Evolutionary conservation across 176 grass and related monocot genomes (phyloP), one percentile per base, ranked within the genome.

Genomic region (Oryza meyeriana): DNA sequence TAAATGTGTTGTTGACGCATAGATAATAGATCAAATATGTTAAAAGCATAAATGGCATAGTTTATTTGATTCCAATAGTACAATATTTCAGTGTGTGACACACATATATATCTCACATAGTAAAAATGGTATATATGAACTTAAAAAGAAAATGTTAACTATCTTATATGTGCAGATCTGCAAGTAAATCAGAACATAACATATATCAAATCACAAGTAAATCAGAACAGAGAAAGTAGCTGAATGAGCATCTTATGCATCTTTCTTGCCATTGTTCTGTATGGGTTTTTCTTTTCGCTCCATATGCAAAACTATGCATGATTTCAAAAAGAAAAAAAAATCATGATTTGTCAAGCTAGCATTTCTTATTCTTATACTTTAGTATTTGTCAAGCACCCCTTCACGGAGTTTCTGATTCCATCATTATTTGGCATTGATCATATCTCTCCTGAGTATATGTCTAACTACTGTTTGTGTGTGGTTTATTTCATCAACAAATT

Each of bases 391-490:
- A 32, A 10, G 66, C 50, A 45, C 66, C 52, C 74, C 36, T 89
- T 76, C 24, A 63, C 66, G 33, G 70, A 20, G 2, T 63, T 63
- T 76, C 35, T 1, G 41, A 12, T 12, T 9, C 57, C 42, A 48
- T 79, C 38, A 33, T 4, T 36, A 75, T 63, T 80, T 80, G 69
- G 57, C 16, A 45, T 68, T 68, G 77, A 75, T 50, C 69, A 80
- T 75, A 16, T 48, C n/a, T 75, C 20, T 41, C 70, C 48, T 61
- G 69, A 74, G 62, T 26, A 69, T 74, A 2, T 79, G 47, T 69
- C 57, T 70, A 20, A 64, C 55, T 39, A 50, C 5, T 39, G 26
- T 76, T 76, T 40, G 35, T 18, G 24, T 39, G 64, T n/a, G n/a
- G n/a, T n/a, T n/a, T n/a, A 69, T 80, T 61, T 44, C 34, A 27